Evolutionary conservation across 2,329 filamentous ascomycete genomes (phyloP).

Genomic region (Talaromyces sp.): DNA sequence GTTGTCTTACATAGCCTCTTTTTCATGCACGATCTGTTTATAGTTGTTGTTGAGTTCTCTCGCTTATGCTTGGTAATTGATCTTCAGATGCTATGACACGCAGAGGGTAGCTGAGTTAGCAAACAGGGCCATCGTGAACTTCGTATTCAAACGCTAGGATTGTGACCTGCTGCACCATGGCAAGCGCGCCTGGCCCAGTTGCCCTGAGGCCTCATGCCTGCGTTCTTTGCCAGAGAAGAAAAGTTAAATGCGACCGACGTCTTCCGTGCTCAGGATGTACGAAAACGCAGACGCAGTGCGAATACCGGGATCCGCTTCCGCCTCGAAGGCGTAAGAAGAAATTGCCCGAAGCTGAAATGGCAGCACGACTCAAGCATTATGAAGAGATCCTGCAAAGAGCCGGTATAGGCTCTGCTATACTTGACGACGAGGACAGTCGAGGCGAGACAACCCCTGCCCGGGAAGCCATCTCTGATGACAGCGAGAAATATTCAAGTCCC

Average conservation of each 20-base stretch:
- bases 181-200: not conserved
- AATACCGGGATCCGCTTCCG: slow-evolving; percentile 10
- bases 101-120: not conserved
- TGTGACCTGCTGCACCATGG: not conserved
- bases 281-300: slow-evolving; percentile 10
- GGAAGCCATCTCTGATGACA: not conserved
- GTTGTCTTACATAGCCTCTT: not conserved
- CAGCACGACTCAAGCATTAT: slow-evolving; percentile 8
- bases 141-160: not conserved
- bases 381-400: slow-evolving; percentile 8
- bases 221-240: slow-evolving; percentile 11
- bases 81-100: not conserved
- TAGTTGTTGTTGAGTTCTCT: not conserved
- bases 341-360: slow-evolving; percentile 4
- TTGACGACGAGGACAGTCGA: slow-evolving; percentile 1
- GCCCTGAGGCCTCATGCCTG: slow-evolving; percentile 9
- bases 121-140: not conserved
- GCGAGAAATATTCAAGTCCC: not conserved
- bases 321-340: slow-evolving; percentile 11
- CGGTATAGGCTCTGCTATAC: slow-evolving; percentile 3
- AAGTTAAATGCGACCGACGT: slow-evolving; percentile 12
- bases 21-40: not conserved
- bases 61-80: not conserved
- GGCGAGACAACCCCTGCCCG: not conserved
- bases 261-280: slow-evolving; percentile 9